Percentiles rank a stretch among this genome's conserved stretches.
phyloP scores from a whole-genome alignment of 2,329 filamentous ascomycete genomes.

The Cephalotrichum gorgonifer region DNA sequence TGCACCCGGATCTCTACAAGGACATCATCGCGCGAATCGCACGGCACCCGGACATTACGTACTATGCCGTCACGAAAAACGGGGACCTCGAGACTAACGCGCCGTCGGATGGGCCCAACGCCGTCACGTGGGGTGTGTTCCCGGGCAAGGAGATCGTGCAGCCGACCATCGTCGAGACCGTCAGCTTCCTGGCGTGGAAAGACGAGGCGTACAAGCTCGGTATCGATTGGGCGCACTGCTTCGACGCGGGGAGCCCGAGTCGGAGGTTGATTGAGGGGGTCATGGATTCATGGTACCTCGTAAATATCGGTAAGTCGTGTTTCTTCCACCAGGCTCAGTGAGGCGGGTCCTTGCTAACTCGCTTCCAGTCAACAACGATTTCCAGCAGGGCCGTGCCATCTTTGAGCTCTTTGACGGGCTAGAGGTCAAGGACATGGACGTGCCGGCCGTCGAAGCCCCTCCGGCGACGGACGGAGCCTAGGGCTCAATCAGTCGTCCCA shows the following conservation, averaged over 20 bases:
- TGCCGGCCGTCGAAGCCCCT: conserved; percentile 1
- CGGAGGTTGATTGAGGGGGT: conserved; percentile 69
- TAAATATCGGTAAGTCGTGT: conserved; percentile 73
- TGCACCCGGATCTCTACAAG: conserved; percentile 68
- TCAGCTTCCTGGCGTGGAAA: conserved; percentile 97
- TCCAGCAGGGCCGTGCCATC: conserved; percentile 72
- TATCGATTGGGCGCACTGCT: conserved; percentile 88
- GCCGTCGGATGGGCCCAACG: conserved; percentile 78
- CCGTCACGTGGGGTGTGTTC: conserved; percentile 99
- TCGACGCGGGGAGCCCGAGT: conserved; percentile 65
- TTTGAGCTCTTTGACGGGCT: conserved; percentile 81
- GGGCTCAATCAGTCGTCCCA: background rate
- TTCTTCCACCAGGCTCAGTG: background rate
- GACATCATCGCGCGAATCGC: conserved; percentile 72
- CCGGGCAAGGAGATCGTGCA: conserved; percentile 99
- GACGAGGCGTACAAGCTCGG: conserved; percentile 93
- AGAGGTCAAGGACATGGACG: conserved; percentile 53
- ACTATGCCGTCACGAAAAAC: conserved; percentile 81
- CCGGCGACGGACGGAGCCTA: conserved; percentile 6
- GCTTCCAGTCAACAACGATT: conserved; percentile 82
- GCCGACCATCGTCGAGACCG: conserved; percentile 96
- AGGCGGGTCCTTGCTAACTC: conserved; percentile 6
- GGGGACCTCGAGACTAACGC: conserved; percentile 80
- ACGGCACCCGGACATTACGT: conserved; percentile 72
- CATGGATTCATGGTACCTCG: conserved; percentile 84